A percentile compares a stretch with the other conserved stretches of the same genome.
Conservation (phyloP, 1,139 yeast genomes). For the Nakaseomyces bracarensis region DNA sequence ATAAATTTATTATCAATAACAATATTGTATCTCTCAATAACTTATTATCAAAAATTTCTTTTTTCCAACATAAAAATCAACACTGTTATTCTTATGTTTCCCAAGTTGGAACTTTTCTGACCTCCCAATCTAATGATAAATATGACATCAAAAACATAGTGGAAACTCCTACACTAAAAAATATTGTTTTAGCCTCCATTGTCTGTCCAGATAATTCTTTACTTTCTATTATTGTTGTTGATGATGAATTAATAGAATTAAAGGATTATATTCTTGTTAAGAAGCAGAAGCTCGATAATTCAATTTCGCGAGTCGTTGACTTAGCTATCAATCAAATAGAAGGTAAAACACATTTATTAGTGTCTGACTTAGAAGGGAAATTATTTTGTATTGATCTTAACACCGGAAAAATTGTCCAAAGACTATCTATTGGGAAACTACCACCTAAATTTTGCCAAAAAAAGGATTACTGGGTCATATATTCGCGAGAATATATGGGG, state of each 20-base stretch:
- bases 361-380: constrained; percentile 19
- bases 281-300: neutral
- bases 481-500: constrained; percentile 5
- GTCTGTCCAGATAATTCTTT: neutral
- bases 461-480: constrained; percentile 7
- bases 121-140: neutral
- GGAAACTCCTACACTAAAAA: neutral
- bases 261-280: neutral
- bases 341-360: constrained; percentile 5
- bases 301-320: neutral
- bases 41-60: neutral
- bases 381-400: constrained; percentile 15
- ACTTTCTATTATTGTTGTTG: constrained; percentile 10
- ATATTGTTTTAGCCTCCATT: neutral
- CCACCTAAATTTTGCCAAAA: constrained; percentile 8
- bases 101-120: neutral
- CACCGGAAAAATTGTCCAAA: constrained; percentile 9
- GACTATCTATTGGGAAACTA: constrained; percentile 19
- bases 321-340: neutral
- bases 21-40: neutral
- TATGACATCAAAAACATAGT: neutral
- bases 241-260: constrained; percentile 11
- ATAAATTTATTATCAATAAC: neutral
- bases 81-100: neutral
- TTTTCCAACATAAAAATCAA: neutral